phyloP scores from a whole-genome alignment of 352 stramenopile species.

The Globisporangium viniferum region DNA sequence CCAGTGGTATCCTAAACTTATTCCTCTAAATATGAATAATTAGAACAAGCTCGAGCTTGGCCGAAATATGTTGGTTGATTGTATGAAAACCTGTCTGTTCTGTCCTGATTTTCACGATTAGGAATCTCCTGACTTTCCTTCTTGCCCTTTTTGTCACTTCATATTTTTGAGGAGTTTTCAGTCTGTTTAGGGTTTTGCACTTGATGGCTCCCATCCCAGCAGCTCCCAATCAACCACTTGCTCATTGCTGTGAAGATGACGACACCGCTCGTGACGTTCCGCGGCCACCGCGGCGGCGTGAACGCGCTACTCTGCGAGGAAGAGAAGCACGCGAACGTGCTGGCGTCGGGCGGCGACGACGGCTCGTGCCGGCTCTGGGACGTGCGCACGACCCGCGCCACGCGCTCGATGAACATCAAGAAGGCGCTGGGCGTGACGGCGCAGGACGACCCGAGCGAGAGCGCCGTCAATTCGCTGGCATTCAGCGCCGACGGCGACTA shows the following conservation, averaged over 20 bases:
- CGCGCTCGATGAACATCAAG: constrained; percentile 63
- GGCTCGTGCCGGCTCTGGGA: constrained; percentile 72
- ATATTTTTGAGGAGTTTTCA: no score
- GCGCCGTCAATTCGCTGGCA: constrained; percentile 64
- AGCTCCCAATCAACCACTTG: no score
- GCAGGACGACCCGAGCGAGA: constrained; percentile 28
- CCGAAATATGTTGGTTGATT: no score
- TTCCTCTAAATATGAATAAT: no score
- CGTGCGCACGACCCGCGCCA: constrained; percentile 48
- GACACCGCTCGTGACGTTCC: constrained; percentile 38
- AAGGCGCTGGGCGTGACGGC: constrained; percentile 38
- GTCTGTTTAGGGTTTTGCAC: no score
- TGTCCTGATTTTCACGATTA: no score
- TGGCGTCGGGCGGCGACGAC: constrained; percentile 69
- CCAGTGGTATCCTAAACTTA: no score
- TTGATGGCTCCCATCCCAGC: no score
- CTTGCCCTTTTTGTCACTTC: no score
- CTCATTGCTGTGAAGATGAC: constrained; percentile 7
- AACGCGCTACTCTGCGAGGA: constrained; percentile 65
- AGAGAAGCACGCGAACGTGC: constrained; percentile 37
- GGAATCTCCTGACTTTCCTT: no score
- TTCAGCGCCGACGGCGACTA: constrained; percentile 42
- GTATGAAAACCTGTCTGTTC: no score
- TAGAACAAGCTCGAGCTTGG: no score
- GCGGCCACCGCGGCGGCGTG: constrained; percentile 54